A percentile compares a stretch with the other conserved stretches of the same genome.
These are phyloP conservation scores for Solanum arcanum DNA, from an alignment of 257 asterid genomes.

Conservation along the genomic window DNA sequence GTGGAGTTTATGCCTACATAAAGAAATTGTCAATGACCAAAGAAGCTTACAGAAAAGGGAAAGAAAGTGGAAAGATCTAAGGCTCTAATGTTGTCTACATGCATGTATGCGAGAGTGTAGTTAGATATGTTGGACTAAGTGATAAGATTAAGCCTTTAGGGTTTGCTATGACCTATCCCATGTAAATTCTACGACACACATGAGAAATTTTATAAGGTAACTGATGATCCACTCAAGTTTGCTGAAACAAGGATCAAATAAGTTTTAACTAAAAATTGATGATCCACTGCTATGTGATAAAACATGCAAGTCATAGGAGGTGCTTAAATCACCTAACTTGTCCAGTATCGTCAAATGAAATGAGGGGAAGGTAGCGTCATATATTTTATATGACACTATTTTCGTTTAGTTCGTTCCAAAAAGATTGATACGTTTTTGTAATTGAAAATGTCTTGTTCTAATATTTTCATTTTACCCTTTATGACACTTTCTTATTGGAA, in stretches of 20 bases:
- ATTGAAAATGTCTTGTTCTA: background rate
- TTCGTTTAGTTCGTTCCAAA: background rate
- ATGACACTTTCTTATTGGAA: background rate
- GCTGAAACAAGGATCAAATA: background rate
- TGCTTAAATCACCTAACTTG: background rate
- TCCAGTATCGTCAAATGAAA: background rate
- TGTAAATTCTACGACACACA: background rate
- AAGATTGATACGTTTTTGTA: background rate
- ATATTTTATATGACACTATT: background rate
- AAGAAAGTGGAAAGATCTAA: background rate
- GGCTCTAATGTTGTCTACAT: background rate
- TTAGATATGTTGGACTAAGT: background rate
- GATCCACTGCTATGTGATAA: background rate
- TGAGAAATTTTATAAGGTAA: background rate
- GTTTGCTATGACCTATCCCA: background rate
- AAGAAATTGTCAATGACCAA: background rate
- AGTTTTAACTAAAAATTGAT: background rate
- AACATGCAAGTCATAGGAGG: background rate
- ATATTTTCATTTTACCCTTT: background rate
- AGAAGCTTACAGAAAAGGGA: background rate
- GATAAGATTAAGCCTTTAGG: background rate
- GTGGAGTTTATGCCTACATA: background rate
- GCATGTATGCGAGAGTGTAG: background rate
- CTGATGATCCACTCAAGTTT: background rate
- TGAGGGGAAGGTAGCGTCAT: background rate